Evolutionary conservation across 352 stramenopile species (phyloP), one percentile per base, ranked within the genome.

Genomic region (Globisporangium canariense): DNA sequence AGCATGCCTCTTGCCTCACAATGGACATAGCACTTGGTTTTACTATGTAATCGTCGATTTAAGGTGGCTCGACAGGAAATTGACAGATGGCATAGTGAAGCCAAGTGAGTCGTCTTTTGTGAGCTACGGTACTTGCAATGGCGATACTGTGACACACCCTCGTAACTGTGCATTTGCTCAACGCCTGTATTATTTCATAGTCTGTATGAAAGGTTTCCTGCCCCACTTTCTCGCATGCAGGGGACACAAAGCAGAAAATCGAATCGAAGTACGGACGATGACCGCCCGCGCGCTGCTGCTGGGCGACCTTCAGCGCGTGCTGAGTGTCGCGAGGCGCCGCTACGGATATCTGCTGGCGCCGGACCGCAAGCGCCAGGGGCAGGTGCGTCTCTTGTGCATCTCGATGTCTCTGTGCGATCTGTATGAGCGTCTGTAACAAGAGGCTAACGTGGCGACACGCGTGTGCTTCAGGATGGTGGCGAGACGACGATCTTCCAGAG

Each of bases 261-360:
- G 25, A 36, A 41, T 30, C 28, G 1, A 58, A 30, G 9, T 36
- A 10, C 50, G 51, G 7, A 64, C 58, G 45, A 65, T 66, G 11
- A 68, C 67, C 49, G 69, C 69, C 53, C 80, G 82, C 43, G 74
- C 73, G 18, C 76, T 87, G 69, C 68, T 91, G 52, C 70, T 91
- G 66, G 82, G 83, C 74, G 83, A 89, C 67, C 83, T 91, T 61
- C 83, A 91, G 76, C 77, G 74, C 74, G 79, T 90, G 40, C 38
- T 90, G 68, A 86, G 80, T 62, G 68, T 91, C 40, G 83, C 77
- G 16, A 58, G 83, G 22, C 72, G 78, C 30, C 77, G 75, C 45
- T 77, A 86, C 69, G 83, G 83, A 2, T 90, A 80, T 61, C 60
- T 80, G 3, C 62, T 91, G 28, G 66, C 52, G n/a, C 4, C 59